phyloP scores from a whole-genome alignment of 139 green algal species.

The Tetradesmus obliquus region DNA sequence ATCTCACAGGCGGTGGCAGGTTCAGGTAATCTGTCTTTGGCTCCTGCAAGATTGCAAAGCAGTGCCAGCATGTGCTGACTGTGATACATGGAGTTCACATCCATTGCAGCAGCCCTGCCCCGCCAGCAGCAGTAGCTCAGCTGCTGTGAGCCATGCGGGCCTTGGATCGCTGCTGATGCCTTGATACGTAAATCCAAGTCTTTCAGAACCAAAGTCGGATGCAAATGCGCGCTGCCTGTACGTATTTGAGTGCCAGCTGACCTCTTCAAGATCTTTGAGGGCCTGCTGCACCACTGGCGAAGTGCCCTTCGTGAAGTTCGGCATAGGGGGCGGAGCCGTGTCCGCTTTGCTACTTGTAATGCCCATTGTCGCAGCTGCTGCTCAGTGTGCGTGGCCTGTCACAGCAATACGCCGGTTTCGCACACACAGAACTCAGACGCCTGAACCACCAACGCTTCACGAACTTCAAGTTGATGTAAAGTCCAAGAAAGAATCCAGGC shows the following conservation, averaged over 20 bases:
- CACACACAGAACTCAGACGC: background rate
- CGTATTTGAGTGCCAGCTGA: background rate
- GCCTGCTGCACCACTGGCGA: conserved; percentile 39
- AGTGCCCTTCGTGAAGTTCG: conserved; percentile 53
- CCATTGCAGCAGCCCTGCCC: background rate
- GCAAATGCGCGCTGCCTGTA: background rate
- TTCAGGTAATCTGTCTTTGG: conserved; percentile 60
- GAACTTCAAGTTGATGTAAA: background rate
- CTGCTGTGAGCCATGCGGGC: background rate
- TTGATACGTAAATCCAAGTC: background rate
- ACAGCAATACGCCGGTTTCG: background rate
- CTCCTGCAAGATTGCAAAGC: conserved; percentile 17
- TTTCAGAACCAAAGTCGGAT: background rate
- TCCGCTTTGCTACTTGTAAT: conserved; percentile 56
- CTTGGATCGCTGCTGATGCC: background rate
- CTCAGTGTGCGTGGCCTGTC: conserved; percentile 1
- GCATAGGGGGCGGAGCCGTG: conserved; percentile 59
- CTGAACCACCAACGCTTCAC: background rate
- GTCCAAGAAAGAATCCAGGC: background rate
- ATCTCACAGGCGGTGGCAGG: conserved; percentile 89
- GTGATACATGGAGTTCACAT: background rate
- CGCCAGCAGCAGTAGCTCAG: background rate
- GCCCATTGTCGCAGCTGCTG: conserved; percentile 48
- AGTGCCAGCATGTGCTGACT: background rate
- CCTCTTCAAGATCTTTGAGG: conserved; percentile 54